phyloP scores from a whole-genome alignment of 805 yeast genomes.

The Candida odintsovae region DNA sequence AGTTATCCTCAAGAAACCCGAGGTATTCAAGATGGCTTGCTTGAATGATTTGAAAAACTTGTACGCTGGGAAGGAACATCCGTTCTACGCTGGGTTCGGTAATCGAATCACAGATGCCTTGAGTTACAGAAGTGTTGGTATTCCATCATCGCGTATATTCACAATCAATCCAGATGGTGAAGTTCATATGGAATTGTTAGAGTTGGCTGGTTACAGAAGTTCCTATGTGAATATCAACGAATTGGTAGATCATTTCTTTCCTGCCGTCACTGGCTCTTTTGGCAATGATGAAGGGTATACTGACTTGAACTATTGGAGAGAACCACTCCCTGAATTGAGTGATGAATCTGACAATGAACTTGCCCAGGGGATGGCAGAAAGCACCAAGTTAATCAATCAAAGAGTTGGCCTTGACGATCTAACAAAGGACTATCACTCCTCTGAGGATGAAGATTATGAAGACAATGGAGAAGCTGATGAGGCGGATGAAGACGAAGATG shows the following conservation, averaged over 20 bases:
- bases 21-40: slow-evolving; percentile 98
- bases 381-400: slow-evolving; percentile 1
- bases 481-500: slow-evolving; percentile 16
- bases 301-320: slow-evolving; percentile 91
- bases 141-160: slow-evolving; percentile 90
- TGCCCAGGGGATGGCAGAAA: slow-evolving; percentile 13
- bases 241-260: slow-evolving; percentile 94
- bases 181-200: slow-evolving; percentile 93
- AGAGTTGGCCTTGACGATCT: slow-evolving; percentile 15
- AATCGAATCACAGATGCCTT: slow-evolving; percentile 95
- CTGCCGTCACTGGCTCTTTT: slow-evolving; percentile 51
- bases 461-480: slow-evolving; percentile 19
- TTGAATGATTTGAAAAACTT: slow-evolving; percentile 76
- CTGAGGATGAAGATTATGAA: slow-evolving; percentile 18
- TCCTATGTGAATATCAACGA: slow-evolving; percentile 88
- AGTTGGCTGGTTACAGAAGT: slow-evolving; percentile 86
- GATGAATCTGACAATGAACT: slow-evolving; percentile 47
- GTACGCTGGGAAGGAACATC: slow-evolving; percentile 53
- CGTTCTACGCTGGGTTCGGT: slow-evolving; percentile 97
- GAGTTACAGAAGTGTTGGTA: slow-evolving; percentile 87
- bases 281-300: slow-evolving; percentile 48
- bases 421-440: slow-evolving; percentile 14
- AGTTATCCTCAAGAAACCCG: slow-evolving; percentile 91
- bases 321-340: slow-evolving; percentile 59
- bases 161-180: slow-evolving; percentile 96